Conservation (phyloP, 306 rosid genomes). For the Ochetophila trinervis region DNA sequence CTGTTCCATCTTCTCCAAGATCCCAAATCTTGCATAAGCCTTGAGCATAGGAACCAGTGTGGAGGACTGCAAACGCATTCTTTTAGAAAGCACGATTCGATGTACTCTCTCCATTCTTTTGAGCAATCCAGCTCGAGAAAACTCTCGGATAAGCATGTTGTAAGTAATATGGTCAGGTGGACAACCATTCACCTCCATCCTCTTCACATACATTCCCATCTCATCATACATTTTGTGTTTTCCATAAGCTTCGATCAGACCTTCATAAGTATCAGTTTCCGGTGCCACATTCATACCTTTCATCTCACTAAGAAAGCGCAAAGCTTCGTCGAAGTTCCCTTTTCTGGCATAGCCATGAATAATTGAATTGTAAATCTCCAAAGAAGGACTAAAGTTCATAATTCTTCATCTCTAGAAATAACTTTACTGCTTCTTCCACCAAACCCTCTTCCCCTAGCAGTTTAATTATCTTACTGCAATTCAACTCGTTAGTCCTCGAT, state of each 20-base stretch:
- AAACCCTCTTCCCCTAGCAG: slow-evolving; percentile 49
- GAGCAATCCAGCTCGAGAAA: slow-evolving; percentile 57
- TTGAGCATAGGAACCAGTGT: slow-evolving; percentile 64
- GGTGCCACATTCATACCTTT: slow-evolving; percentile 39
- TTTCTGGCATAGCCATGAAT: slow-evolving; percentile 51
- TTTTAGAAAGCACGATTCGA: slow-evolving; percentile 52
- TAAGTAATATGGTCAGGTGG: slow-evolving; percentile 56
- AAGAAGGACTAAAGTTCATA: slow-evolving; percentile 40
- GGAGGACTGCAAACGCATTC: slow-evolving; percentile 55
- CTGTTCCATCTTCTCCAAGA: slow-evolving; percentile 68
- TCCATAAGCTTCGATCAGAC: slow-evolving; percentile 64
- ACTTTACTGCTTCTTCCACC: slow-evolving; percentile 47
- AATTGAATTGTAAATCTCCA: slow-evolving; percentile 48
- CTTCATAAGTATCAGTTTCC: slow-evolving; percentile 56
- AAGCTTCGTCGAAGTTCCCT: slow-evolving; percentile 48
- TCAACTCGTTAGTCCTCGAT: slow-evolving; percentile 48
- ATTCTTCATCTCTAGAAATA: slow-evolving; percentile 52
- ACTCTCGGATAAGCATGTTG: slow-evolving; percentile 65
- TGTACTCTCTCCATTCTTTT: slow-evolving; percentile 52
- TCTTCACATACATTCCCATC: slow-evolving; percentile 54
- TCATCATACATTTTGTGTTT: slow-evolving; percentile 67
- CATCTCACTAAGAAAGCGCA: slow-evolving; percentile 50
- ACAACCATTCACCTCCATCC: slow-evolving; percentile 60
- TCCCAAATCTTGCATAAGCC: slow-evolving; percentile 62
- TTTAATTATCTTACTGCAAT: slow-evolving; percentile 51